A percentile compares a stretch with the other conserved stretches of the same genome.
Conservation (phyloP, 75 land plant genomes). For the Picea glauca region DNA sequence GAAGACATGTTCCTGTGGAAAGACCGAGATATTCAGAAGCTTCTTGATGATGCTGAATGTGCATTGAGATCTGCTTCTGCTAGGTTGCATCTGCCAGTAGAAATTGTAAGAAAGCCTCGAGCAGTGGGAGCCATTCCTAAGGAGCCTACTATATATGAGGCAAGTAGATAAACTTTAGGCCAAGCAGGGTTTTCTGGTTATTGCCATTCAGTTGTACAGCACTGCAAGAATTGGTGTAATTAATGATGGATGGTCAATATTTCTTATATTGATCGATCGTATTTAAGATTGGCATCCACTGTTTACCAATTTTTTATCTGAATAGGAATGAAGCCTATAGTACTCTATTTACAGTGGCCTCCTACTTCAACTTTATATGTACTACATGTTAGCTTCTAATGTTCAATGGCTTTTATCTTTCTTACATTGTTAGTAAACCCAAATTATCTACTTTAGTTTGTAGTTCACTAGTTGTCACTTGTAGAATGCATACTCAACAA, state of each 20-base stretch:
- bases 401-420: background rate
- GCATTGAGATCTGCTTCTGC: slow-evolving; percentile 40
- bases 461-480: too few relatives aligned
- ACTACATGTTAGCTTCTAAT: background rate
- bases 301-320: background rate
- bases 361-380: background rate
- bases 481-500: too few relatives aligned
- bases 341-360: background rate
- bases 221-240: background rate
- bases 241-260: background rate
- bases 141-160: slow-evolving; percentile 49
- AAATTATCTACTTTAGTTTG: too few relatives aligned
- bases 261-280: background rate
- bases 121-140: slow-evolving; percentile 52
- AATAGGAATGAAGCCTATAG: background rate
- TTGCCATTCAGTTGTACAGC: background rate
- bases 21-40: slow-evolving; percentile 20
- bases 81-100: slow-evolving; percentile 31
- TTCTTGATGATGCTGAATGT: slow-evolving; percentile 34
- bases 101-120: slow-evolving; percentile 41
- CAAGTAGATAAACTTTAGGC: slow-evolving; percentile 9
- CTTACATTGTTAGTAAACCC: background rate
- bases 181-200: background rate
- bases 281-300: background rate
- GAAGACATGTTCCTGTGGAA: slow-evolving; percentile 33